Percentiles rank a stretch among this genome's conserved stretches.
Conservation (phyloP, 1,284 basidiomycete species). For the Boletellus sp. region DNA sequence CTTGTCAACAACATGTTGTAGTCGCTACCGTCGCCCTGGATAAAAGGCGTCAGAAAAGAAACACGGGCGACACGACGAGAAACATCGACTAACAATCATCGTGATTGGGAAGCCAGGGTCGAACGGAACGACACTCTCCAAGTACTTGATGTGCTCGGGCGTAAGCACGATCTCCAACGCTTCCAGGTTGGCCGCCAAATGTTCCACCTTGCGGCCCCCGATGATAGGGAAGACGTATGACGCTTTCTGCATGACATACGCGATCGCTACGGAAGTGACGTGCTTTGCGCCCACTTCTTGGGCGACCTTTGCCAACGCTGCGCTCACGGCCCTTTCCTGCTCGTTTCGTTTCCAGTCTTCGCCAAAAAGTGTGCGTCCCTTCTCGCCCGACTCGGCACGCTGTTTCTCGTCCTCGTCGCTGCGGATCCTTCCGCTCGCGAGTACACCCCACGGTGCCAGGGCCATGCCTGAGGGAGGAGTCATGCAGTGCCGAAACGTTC, state of each 20-base stretch:
- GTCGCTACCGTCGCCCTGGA: conserved; percentile 30
- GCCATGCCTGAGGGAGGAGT: conserved; percentile 2
- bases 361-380: background rate
- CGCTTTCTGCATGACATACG: conserved; percentile 46
- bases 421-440: conserved; percentile 5
- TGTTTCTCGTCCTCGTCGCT: conserved; percentile 7
- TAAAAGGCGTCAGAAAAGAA: conserved; percentile 19
- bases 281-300: background rate
- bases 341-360: conserved; percentile 1
- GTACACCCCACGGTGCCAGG: conserved; percentile 3
- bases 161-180: conserved; percentile 44
- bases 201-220: conserved; percentile 50
- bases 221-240: conserved; percentile 49
- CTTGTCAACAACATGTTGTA: conserved; percentile 7
- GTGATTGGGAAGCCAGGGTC: background rate
- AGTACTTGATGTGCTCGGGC: conserved; percentile 40
- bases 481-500: background rate
- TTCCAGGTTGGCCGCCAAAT: conserved; percentile 47
- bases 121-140: conserved; percentile 32
- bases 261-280: conserved; percentile 36
- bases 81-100: background rate
- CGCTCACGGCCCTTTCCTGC: background rate
- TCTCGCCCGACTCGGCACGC: background rate
- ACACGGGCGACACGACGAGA: conserved; percentile 15
- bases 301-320: background rate